Conservation (phyloP, 179 eudicot species). For the Pouteria campechiana region DNA sequence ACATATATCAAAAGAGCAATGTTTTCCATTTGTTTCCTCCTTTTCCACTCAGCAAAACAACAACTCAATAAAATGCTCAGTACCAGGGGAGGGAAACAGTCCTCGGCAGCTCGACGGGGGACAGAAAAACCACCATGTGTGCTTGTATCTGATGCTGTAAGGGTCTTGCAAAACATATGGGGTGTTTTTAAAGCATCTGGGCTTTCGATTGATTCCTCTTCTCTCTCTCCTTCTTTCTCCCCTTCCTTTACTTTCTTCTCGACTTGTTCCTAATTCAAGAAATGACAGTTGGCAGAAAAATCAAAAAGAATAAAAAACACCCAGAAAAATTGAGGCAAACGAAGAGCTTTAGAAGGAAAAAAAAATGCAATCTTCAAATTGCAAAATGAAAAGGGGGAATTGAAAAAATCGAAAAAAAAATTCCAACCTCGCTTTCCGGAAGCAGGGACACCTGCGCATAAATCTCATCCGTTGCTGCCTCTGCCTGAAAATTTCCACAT, state of each 20-base stretch:
- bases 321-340: conserved; percentile 1
- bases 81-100: conserved; percentile 86
- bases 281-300: not conserved
- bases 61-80: not conserved
- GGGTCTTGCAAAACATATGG: conserved; percentile 93
- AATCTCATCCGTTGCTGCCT: too few relatives aligned
- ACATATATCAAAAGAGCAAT: not conserved
- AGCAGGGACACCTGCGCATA: too few relatives aligned
- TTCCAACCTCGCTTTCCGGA: too few relatives aligned
- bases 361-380: not conserved
- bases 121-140: conserved; percentile 97
- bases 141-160: conserved; percentile 84
- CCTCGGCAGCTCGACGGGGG: conserved; percentile 93
- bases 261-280: conserved; percentile 25
- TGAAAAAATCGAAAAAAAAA: too few relatives aligned
- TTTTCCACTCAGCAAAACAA: not conserved
- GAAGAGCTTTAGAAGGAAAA: not conserved
- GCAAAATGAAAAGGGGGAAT: not conserved
- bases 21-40: not conserved
- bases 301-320: not conserved
- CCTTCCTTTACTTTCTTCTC: conserved; percentile 32
- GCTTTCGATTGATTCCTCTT: conserved; percentile 32
- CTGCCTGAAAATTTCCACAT: not conserved
- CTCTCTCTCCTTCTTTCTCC: conserved; percentile 38
- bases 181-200: too few relatives aligned